These are phyloP conservation scores for Phlebiopsis gigantea DNA, from an alignment of 768 basidiomycete species.

Conservation along the genomic window DNA sequence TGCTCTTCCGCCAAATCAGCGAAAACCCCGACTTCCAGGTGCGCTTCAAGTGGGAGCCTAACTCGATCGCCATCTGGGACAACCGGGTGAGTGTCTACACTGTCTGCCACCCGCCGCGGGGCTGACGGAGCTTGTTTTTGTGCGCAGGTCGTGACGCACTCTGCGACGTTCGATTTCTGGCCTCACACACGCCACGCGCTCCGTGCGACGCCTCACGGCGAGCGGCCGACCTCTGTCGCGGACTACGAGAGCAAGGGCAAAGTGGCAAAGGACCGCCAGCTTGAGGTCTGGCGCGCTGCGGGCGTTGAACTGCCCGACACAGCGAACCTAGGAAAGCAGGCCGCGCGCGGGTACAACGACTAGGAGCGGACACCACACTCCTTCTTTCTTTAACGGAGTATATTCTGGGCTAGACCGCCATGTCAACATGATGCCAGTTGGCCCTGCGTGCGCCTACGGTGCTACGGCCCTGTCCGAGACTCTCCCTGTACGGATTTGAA, in stretches of 20 bases:
- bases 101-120: not conserved
- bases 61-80: conserved; percentile 84
- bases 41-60: conserved; percentile 71
- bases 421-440: not conserved
- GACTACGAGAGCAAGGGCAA: conserved; percentile 64
- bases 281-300: conserved; percentile 63
- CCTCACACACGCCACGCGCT: conserved; percentile 72
- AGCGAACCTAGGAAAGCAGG: conserved; percentile 19
- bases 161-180: conserved; percentile 82
- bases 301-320: conserved; percentile 40
- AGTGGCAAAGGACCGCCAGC: conserved; percentile 58
- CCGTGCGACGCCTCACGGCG: conserved; percentile 77
- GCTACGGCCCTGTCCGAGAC: not conserved
- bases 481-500: not conserved
- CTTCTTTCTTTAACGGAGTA: not conserved
- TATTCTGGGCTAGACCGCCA: not conserved
- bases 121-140: no score
- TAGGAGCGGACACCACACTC: conserved; percentile 22
- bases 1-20: conserved; percentile 67
- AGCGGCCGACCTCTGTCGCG: conserved; percentile 69
- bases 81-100: conserved; percentile 50
- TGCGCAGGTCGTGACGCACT: conserved; percentile 62
- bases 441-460: not conserved
- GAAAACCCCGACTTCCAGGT: conserved; percentile 72
- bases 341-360: conserved; percentile 57